phyloP scores from a whole-genome alignment of 805 yeast genomes.

The Tetrapisispora fleetii region DNA sequence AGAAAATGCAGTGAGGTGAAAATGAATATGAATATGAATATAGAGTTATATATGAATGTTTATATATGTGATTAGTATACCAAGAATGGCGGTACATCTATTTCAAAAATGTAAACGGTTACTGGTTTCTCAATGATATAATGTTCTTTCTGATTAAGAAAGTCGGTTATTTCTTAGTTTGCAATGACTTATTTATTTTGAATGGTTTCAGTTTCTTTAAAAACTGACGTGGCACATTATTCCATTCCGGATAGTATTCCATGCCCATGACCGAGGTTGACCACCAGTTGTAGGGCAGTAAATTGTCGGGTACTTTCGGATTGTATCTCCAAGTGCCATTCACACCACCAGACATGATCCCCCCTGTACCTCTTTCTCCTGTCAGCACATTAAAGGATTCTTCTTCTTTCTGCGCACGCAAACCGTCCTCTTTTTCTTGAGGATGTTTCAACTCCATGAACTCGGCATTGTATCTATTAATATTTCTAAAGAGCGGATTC shows the following conservation, averaged over 20 bases:
- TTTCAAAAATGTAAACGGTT: not conserved
- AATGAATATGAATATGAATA: not conserved
- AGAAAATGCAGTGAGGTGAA: not conserved
- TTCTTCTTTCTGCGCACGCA: not conserved
- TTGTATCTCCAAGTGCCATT: slow-evolving; percentile 26
- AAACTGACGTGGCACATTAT: slow-evolving; percentile 18
- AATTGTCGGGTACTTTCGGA: slow-evolving; percentile 16
- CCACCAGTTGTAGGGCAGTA: slow-evolving; percentile 23
- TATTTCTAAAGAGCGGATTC: slow-evolving; percentile 23
- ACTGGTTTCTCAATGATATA: not conserved
- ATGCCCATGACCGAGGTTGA: slow-evolving; percentile 23
- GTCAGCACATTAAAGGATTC: slow-evolving; percentile 9
- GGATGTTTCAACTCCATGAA: not conserved
- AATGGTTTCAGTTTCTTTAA: slow-evolving; percentile 18
- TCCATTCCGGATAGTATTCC: slow-evolving; percentile 28
- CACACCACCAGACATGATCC: slow-evolving; percentile 24
- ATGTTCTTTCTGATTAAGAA: not conserved
- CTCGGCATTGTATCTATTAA: slow-evolving; percentile 1
- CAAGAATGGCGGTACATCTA: not conserved
- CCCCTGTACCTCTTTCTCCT: slow-evolving; percentile 24
- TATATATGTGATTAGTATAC: not conserved
- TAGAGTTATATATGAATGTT: not conserved
- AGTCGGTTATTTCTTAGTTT: not conserved
- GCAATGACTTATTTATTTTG: not conserved
- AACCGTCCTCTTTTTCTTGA: not conserved